Evolutionary conservation across 2,329 filamentous ascomycete genomes (phyloP).

Genomic region (Emergomyces pasteurianus): DNA sequence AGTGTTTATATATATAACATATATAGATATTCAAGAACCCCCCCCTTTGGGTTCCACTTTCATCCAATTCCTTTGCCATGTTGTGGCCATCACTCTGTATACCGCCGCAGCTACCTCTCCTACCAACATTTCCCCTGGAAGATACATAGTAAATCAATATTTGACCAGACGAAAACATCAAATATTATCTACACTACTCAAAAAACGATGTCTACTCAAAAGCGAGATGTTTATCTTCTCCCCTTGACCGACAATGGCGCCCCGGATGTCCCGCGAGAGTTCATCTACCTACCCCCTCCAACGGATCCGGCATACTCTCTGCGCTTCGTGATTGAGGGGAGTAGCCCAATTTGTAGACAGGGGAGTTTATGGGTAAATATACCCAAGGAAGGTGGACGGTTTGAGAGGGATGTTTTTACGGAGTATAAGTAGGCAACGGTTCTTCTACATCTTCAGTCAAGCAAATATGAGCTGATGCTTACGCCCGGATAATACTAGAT

Average conservation of each 20-base stretch:
- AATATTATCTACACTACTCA: not conserved
- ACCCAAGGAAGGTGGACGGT: slow-evolving; percentile 61
- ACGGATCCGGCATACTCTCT: slow-evolving; percentile 61
- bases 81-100: not conserved
- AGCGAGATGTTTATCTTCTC: slow-evolving; percentile 60
- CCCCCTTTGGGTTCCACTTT: not conserved
- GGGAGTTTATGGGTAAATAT: slow-evolving; percentile 97
- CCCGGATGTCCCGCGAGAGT: slow-evolving; percentile 76
- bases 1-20: not conserved
- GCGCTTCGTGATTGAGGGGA: slow-evolving; percentile 85
- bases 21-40: not conserved
- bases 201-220: not conserved
- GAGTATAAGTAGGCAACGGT: slow-evolving; percentile 65
- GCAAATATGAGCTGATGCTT: not conserved
- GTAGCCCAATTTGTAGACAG: slow-evolving; percentile 87
- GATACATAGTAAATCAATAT: not conserved
- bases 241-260: slow-evolving; percentile 87
- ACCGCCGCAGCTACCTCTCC: not conserved
- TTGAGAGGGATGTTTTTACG: slow-evolving; percentile 66
- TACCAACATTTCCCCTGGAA: not conserved
- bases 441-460: not conserved
- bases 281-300: slow-evolving; percentile 80
- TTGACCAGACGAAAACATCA: not conserved
- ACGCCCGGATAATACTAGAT: slow-evolving; percentile 37
- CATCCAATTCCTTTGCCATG: not conserved